Conservation (phyloP, 306 rosid genomes). For the Begonia peltatifolia region DNA sequence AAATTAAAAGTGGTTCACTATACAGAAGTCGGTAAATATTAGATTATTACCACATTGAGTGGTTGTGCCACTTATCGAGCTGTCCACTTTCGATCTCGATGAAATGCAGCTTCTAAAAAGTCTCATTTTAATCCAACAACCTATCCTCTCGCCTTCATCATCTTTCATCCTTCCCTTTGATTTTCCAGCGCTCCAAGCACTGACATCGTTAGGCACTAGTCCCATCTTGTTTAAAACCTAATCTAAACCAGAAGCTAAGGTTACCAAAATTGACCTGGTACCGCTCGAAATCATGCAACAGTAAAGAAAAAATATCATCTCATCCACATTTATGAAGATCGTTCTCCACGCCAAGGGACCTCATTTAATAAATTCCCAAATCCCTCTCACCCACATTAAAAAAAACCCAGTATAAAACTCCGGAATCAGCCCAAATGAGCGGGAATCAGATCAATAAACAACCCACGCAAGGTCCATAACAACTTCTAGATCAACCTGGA, state of each 20-base stretch:
- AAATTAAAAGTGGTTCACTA: not conserved
- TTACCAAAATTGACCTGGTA: too few species aligned
- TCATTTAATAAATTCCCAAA: not conserved
- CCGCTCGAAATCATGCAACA: not conserved
- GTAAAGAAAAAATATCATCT: not conserved
- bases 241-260: not conserved
- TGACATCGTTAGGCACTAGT: conserved; percentile 54
- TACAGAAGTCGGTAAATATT: too few species aligned
- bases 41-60: conserved; percentile 57
- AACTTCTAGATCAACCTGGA: not conserved
- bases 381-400: not conserved
- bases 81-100: conserved; percentile 97
- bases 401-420: not conserved
- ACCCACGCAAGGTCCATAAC: not conserved
- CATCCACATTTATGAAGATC: not conserved
- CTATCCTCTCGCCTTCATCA: conserved; percentile 34
- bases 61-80: conserved; percentile 77
- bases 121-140: conserved; percentile 79
- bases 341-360: not conserved
- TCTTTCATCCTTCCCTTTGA: conserved; percentile 34
- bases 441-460: not conserved
- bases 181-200: conserved; percentile 61
- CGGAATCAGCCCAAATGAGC: not conserved
- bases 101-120: conserved; percentile 87
- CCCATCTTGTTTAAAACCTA: conserved; percentile 36